Conservation (phyloP, 139 green algal species). For the Chlorella sp. region DNA sequence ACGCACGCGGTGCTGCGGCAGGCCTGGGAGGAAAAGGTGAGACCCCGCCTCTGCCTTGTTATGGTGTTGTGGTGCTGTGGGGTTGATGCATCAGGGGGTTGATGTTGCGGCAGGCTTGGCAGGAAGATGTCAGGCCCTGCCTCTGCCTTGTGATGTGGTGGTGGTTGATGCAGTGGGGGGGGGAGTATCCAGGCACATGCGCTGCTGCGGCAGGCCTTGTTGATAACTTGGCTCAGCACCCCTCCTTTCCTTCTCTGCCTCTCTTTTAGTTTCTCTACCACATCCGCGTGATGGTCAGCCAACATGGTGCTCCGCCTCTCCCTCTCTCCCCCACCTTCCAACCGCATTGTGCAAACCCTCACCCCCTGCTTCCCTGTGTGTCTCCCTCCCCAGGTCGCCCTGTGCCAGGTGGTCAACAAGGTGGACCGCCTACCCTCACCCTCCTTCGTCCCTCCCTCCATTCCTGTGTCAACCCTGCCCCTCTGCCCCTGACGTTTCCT, state of each 20-base stretch:
- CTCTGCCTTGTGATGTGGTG: neutral
- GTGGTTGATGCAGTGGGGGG: neutral
- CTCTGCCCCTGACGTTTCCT: too few relatives aligned
- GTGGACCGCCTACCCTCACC: too few relatives aligned
- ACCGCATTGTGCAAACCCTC: too few relatives aligned
- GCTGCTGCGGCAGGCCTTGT: too few relatives aligned
- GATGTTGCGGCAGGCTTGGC: conserved; percentile 49
- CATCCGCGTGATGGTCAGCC: conserved; percentile 91
- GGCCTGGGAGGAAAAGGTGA: conserved; percentile 92
- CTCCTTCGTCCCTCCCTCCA: neutral
- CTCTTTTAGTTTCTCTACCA: too few relatives aligned
- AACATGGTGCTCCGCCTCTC: conserved; percentile 99
- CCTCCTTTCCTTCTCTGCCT: too few relatives aligned
- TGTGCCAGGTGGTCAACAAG: too few relatives aligned
- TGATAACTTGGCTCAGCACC: too few relatives aligned
- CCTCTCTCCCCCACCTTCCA: too few relatives aligned
- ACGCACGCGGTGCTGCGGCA: conserved; percentile 97
- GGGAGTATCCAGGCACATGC: neutral
- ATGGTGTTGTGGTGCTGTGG: neutral
- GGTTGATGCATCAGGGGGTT: neutral
- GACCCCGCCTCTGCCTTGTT: conserved; percentile 49
- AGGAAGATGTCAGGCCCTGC: conserved; percentile 79
- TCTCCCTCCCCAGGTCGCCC: too few relatives aligned
- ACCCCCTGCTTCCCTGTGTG: too few relatives aligned
- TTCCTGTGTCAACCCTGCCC: neutral